A percentile compares a stretch with the other conserved stretches of the same genome.
Conservation (phyloP, 805 yeast species). For the Blastobotrys parvus region DNA sequence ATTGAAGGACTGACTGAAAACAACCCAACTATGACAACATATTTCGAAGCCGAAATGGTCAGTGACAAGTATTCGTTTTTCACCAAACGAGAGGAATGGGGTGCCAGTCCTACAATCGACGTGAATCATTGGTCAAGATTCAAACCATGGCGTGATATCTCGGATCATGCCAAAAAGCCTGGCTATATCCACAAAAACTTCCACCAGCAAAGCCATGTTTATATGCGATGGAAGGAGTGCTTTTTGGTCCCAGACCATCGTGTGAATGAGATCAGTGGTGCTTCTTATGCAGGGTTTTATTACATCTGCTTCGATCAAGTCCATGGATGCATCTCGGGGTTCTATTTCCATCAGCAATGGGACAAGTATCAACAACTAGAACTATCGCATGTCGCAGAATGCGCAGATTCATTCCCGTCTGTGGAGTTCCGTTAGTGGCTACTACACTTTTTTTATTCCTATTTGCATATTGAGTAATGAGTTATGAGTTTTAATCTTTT, state of each 20-base stretch:
- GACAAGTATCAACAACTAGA: conserved; percentile 75
- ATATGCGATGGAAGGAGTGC: conserved; percentile 94
- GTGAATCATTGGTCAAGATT: conserved; percentile 61
- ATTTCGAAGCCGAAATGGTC: conserved; percentile 63
- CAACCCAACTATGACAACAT: conserved; percentile 59
- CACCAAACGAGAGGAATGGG: conserved; percentile 55
- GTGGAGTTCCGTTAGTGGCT: conserved; percentile 24
- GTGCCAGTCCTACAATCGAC: conserved; percentile 51
- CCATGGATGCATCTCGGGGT: conserved; percentile 69
- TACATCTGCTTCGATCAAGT: conserved; percentile 74
- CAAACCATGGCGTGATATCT: conserved; percentile 34
- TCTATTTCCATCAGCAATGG: conserved; percentile 72
- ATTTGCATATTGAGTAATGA: no score
- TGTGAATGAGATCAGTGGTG: conserved; percentile 54
- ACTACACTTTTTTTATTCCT: not conserved
- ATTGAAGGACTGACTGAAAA: conserved; percentile 54
- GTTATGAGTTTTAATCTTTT: no score
- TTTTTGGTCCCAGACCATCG: conserved; percentile 74
- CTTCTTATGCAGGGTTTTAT: conserved; percentile 89
- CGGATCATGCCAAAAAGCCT: conserved; percentile 21
- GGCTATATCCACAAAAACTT: conserved; percentile 25
- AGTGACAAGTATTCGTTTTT: conserved; percentile 51
- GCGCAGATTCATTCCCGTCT: conserved; percentile 33
- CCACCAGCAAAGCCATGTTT: conserved; percentile 42
- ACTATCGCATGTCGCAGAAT: conserved; percentile 44